phyloP scores from a whole-genome alignment of 139 green algal genomes.

The Auxenochlorella pyrenoidosa region DNA sequence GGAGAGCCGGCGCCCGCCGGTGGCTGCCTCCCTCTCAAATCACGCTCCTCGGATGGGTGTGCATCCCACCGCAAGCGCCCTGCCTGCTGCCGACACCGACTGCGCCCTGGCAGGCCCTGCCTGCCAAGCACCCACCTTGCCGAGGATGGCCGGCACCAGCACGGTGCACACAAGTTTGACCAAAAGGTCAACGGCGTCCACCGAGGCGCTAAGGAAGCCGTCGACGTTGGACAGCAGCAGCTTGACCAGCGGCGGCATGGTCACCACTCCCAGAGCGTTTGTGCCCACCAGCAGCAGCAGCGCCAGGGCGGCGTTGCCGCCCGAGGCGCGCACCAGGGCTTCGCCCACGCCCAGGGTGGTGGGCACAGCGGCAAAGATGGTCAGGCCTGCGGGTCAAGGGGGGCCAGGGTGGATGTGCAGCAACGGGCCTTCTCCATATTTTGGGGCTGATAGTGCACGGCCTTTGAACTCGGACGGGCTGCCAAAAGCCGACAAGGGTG shows the following conservation, averaged over 20 bases:
- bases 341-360: slow-evolving; percentile 86
- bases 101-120: no score
- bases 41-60: no score
- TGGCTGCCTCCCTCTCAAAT: no score
- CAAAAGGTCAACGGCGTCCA: slow-evolving; percentile 72
- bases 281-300: slow-evolving; percentile 83
- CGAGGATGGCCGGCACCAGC: slow-evolving; percentile 50
- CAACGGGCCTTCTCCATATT: no score
- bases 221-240: slow-evolving; percentile 49
- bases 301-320: slow-evolving; percentile 79
- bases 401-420: no score
- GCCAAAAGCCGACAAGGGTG: no score
- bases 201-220: background rate
- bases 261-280: slow-evolving; percentile 82
- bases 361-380: slow-evolving; percentile 80
- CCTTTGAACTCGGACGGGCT: no score
- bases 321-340: slow-evolving; percentile 56
- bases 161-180: slow-evolving; percentile 81
- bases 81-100: no score
- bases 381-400: slow-evolving; percentile 57
- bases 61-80: no score
- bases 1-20: no score
- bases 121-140: slow-evolving; percentile 40
- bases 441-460: no score
- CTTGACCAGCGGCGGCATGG: slow-evolving; percentile 67